Base-by-base conservation (phyloP, 2,329 filamentous ascomycete species). In the Colletotrichum eleusines region DNA sequence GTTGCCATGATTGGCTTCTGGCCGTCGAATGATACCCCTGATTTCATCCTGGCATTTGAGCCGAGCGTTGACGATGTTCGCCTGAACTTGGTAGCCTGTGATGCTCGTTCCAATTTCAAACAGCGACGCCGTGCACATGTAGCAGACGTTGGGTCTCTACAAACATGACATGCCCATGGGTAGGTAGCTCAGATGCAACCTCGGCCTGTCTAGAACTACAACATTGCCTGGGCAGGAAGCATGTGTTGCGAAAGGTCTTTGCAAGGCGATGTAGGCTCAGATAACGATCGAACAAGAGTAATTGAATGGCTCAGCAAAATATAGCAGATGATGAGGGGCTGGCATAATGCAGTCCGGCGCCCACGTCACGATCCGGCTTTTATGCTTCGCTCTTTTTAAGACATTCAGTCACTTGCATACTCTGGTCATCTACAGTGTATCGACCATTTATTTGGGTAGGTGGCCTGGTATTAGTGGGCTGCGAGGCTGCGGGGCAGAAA, bases 1-100 rank as follows among this genome's bases (percentile, higher is more conserved):
- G 75, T 79, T 92, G 78, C 84, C 84, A 70, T 84, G 74, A 73
- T 72, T 71, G 71, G 68, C 74, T 64, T 58, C 72, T 42, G 31
- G 33, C 31, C 75, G 73, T 73, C 60, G 68, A 75, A 71, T 80
- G 80, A 83, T 82, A 83, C 81, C 80, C 81, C 71, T 69, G 40
- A 51, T 63, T 63, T 60, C 59, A 59, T 26, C 31, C 23, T 53
- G 38, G n/a, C 40, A 59, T n/a, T 58, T n/a, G 42, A 62, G 40
- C 20, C 44, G 26, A 44, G n/a, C 50, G 6, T 35, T 16, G 23
- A 51, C 20, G 20, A 40, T 33, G 40, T 20, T 40, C 44, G 26
- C 18, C 23, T 53, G n/a, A 44, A 62, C 20, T 31, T 55, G 33
- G 28, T 33, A 54, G 33, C 54, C 8, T 40, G 54, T 40, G 54